Base-by-base conservation (phyloP, 1,284 basidiomycete species). In the Trichosporon coremiiforme region DNA sequence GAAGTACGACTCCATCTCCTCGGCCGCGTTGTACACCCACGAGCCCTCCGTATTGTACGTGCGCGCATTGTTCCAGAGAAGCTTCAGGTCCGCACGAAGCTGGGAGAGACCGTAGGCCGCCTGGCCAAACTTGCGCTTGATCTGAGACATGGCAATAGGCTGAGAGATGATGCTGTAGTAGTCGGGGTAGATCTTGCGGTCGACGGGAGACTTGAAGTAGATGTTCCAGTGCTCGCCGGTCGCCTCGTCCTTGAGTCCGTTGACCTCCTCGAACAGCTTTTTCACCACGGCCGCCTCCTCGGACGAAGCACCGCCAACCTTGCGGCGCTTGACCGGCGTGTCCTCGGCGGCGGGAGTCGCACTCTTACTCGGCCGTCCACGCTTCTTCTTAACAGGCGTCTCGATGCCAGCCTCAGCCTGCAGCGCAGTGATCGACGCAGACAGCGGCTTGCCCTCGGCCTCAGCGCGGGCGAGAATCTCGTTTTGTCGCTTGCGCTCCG, bases 21-120 rank as follows among this genome's bases (percentile, higher is more conserved):
- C 89, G 1, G 96, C 95, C 74, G 98, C 94, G 74, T 92, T 87
- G 84, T 94, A 97, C 35, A 98, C 95, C 90, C 93, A 91, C 0
- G 92, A 94, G 1, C 77, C 82, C 66, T 82, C 79, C 68, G 79
- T 66, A 82, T 95, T 93, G 85, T 94, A 96, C 53, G 89, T 91
- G 78, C 91, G 89, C 4, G 96, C 95, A 79, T 99, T 99, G 80
- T 89, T 87, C 83, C 96, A 96, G 90, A 98, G 94, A 66, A 94
- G 87, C 72, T 85, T 81, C 75, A 93, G 93, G 83, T 98, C 95
- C 65, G 89, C 88, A 67, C 88, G 87, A 85, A 90, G 95, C 65
- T 87, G 85, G 41, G 88, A 85, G 57, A 95, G 89, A 57, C 85
- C 89, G 84, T 93, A 93, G 86, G 95, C 93, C 47, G 87, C 87